Evolutionary conservation across 495 filamentous ascomycete genomes (phyloP).

Genomic region (Penicillium chermesinum): DNA sequence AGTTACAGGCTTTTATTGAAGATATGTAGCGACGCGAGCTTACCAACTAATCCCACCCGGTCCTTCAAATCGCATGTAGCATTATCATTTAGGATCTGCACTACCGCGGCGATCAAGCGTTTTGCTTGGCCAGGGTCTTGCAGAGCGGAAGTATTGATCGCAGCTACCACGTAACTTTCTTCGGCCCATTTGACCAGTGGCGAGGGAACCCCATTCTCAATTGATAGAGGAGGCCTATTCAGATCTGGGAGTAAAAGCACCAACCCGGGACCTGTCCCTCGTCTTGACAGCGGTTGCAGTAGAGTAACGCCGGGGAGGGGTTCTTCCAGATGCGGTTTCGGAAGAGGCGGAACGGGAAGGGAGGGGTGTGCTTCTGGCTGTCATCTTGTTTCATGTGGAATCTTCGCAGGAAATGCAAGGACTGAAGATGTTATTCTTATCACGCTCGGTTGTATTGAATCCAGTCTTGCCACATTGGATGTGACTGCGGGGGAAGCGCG

Average conservation of each 20-base stretch:
- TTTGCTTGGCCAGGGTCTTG: not conserved
- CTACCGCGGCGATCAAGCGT: not conserved
- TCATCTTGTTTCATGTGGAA: no score
- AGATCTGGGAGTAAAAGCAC: not conserved
- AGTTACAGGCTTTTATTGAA: not conserved
- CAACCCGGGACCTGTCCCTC: not conserved
- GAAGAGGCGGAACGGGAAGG: no score
- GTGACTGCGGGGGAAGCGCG: no score
- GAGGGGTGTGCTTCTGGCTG: no score
- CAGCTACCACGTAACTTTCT: constrained; percentile 14
- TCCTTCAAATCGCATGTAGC: not conserved
- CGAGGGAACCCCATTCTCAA: constrained; percentile 2
- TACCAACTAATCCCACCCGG: not conserved
- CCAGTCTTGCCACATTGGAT: no score
- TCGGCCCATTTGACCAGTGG: constrained; percentile 21
- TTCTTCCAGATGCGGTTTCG: no score
- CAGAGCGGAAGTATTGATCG: constrained; percentile 7
- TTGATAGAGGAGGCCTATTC: not conserved
- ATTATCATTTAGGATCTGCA: not conserved
- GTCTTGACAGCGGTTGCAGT: not conserved
- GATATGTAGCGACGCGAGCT: not conserved
- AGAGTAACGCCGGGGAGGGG: no score
- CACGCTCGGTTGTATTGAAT: no score
- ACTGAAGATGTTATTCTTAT: no score
- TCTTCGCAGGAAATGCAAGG: no score